Base-by-base conservation (phyloP, 2,329 filamentous ascomycete genomes). In the Truncatella angustata region DNA sequence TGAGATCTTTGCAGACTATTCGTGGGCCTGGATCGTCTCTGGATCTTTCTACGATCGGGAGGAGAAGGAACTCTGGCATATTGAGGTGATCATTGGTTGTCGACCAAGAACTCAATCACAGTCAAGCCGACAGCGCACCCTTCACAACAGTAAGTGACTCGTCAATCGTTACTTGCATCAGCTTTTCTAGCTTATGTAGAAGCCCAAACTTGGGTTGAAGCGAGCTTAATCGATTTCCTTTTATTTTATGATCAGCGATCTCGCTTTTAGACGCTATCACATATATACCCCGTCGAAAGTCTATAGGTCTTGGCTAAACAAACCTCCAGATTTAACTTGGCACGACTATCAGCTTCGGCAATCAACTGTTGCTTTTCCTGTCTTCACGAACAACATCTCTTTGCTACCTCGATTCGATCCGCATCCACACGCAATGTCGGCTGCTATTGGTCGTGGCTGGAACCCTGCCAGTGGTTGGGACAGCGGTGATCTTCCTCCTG, bases 1-100 rank as follows among this genome's bases (percentile, higher is more conserved):
- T 40, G 59, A 69, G 47, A 54, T 63, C 7, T 66, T 65, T 14
- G 63, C 66, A 21, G 59, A 63, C 3, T 65, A 62, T 0, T 69
- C 60, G 53, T 79, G 74, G 73, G 75, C 72, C 14, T 78, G 71
- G 70, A 67, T 80, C 43, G 66, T 77, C 20, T 66, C 77, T 12
- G 76, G 70, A 0, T 70, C 71, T 1, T 80, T 79, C 49, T 78
- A 75, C 62, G 74, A 80, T 64, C 50, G 56, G 1, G 50, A 70
- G 9, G 69, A 70, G 37, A 64, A 62, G 30, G 60, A 70, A 4
- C 53, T 80, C 35, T 80, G 76, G 75, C 77, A 75, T 42, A 73
- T 68, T 0, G 70, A 79, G 60, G 51, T 77, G 18, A 73, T 79
- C 24, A 52, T 72, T 21, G 67, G 65, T 6, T 65, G 48, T 11